Evolutionary conservation across 345 rosid species (phyloP).

Genomic region (Eucalyptus brandiana): DNA sequence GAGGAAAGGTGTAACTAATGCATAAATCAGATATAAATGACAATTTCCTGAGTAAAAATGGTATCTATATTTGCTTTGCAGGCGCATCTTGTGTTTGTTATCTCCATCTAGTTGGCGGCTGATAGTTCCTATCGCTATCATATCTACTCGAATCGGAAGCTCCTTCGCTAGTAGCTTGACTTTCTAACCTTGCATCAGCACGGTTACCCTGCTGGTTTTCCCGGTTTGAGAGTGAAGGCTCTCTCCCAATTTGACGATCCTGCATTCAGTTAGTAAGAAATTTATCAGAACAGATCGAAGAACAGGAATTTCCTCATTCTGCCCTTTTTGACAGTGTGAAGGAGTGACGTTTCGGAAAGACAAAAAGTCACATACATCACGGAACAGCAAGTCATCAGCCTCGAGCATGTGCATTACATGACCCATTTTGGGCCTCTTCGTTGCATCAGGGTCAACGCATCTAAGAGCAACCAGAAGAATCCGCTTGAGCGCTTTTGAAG

Average conservation of each 20-base stretch:
- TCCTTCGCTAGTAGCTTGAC: slow-evolving; percentile 13
- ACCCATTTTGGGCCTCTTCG: slow-evolving; percentile 96
- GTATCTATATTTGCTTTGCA: slow-evolving; percentile 21
- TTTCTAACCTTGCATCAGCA: slow-evolving; percentile 5
- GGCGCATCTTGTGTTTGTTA: neutral
- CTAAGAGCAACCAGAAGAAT: slow-evolving; percentile 71
- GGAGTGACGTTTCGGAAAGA: neutral
- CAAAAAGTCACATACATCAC: slow-evolving; percentile 38
- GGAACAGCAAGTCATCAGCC: slow-evolving; percentile 78
- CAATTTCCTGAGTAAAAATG: neutral
- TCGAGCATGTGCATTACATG: slow-evolving; percentile 98
- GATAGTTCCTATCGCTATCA: slow-evolving; percentile 19
- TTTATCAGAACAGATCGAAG: neutral
- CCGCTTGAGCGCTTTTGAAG: slow-evolving; percentile 88
- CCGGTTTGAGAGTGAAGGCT: slow-evolving; percentile 11
- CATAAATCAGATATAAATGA: neutral
- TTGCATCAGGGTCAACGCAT: slow-evolving; percentile 94
- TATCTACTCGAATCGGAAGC: slow-evolving; percentile 32
- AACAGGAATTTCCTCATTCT: neutral
- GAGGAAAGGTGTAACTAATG: neutral
- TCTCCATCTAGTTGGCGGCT: slow-evolving; percentile 33
- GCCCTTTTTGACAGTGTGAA: neutral
- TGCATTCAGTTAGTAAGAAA: neutral
- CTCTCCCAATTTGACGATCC: slow-evolving; percentile 34
- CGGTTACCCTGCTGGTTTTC: slow-evolving; percentile 6